Conservation (phyloP, 257 asterid genomes). For the Solanum clarkiae region DNA sequence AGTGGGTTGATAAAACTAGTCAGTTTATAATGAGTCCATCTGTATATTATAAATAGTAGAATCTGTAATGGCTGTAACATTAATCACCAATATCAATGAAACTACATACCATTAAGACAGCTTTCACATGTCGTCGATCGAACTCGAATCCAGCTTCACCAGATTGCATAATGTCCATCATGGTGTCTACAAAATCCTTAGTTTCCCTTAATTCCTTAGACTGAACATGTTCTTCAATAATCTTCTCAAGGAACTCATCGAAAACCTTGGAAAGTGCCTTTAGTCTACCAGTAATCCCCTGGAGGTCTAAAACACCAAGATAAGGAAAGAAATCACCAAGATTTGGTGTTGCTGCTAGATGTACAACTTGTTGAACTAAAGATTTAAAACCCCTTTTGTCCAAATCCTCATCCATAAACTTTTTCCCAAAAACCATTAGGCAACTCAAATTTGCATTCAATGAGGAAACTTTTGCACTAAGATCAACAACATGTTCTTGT, state of each 20-base stretch:
- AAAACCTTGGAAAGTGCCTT: neutral
- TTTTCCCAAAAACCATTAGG: conserved; percentile 14
- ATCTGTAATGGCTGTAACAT: neutral
- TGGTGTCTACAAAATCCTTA: conserved; percentile 8
- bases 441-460: conserved; percentile 10
- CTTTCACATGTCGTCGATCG: conserved; percentile 2
- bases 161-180: conserved; percentile 8
- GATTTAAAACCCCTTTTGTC: conserved; percentile 1
- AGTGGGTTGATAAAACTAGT: neutral
- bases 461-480: conserved; percentile 1
- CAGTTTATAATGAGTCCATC: neutral
- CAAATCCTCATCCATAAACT: conserved; percentile 2
- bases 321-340: conserved; percentile 14
- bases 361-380: neutral
- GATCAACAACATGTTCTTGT: neutral
- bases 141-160: conserved; percentile 5
- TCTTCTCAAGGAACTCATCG: conserved; percentile 6
- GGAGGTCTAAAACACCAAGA: conserved; percentile 8
- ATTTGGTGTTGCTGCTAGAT: neutral
- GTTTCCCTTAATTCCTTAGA: neutral
- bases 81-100: neutral
- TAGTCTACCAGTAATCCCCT: conserved; percentile 3
- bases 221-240: neutral
- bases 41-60: neutral
- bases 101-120: conserved; percentile 8